These are phyloP conservation scores for Fragosphaeria purpurea DNA, from an alignment of 2,329 filamentous ascomycete species.

Conservation along the genomic window DNA sequence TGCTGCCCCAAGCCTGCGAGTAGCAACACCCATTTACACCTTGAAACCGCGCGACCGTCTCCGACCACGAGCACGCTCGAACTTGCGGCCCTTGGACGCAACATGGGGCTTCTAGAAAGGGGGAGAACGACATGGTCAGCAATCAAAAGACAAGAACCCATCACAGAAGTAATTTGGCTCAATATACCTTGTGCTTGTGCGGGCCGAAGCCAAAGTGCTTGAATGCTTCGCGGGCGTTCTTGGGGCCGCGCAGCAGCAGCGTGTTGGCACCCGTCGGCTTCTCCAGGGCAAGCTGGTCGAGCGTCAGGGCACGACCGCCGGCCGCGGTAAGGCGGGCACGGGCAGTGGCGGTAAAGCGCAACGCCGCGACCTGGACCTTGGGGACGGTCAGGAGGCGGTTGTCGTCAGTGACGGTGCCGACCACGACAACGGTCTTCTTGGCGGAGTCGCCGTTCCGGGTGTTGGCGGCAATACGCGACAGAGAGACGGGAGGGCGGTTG, in stretches of 20 bases:
- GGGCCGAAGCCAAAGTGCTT: slow-evolving; percentile 99
- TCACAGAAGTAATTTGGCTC: too few species aligned
- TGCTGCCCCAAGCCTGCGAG: not conserved
- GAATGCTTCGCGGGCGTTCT: slow-evolving; percentile 94
- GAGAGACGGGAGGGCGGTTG: slow-evolving; percentile 90
- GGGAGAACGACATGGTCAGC: slow-evolving; percentile 17
- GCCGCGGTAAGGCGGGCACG: slow-evolving; percentile 88
- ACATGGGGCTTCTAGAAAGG: slow-evolving; percentile 77
- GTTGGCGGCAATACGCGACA: slow-evolving; percentile 78
- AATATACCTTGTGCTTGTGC: slow-evolving; percentile 82
- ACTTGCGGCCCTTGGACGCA: slow-evolving; percentile 98
- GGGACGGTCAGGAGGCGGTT: slow-evolving; percentile 84
- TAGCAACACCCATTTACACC: slow-evolving; percentile 60
- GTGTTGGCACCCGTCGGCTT: slow-evolving; percentile 96
- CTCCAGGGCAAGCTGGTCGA: slow-evolving; percentile 94
- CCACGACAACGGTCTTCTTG: slow-evolving; percentile 83
- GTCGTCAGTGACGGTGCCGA: slow-evolving; percentile 96
- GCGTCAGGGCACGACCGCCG: slow-evolving; percentile 87
- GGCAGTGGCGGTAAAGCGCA: slow-evolving; percentile 93
- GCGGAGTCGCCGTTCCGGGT: slow-evolving; percentile 50
- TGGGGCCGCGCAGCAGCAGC: slow-evolving; percentile 90
- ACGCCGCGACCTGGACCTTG: slow-evolving; percentile 87
- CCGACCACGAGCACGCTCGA: slow-evolving; percentile 97
- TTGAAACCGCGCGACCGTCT: slow-evolving; percentile 99
- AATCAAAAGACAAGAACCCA: slow-evolving; percentile 2